These are phyloP conservation scores for Ulmus americana DNA, from an alignment of 331 rosid genomes.

Conservation along the genomic window DNA sequence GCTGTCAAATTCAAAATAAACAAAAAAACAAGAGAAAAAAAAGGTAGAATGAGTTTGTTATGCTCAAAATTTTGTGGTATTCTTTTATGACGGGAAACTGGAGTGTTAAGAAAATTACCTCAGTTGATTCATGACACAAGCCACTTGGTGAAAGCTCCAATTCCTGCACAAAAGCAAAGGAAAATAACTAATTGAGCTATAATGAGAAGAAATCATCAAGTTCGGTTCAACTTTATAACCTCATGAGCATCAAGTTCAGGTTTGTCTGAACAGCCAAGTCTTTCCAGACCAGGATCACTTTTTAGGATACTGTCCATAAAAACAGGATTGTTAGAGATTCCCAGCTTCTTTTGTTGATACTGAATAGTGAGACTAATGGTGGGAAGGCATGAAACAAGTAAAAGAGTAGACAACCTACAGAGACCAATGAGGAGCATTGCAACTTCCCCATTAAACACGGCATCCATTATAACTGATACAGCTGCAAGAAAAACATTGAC, in stretches of 20 bases:
- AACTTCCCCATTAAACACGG: conserved; percentile 33
- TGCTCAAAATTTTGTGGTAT: background rate
- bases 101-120: background rate
- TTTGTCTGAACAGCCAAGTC: conserved; percentile 7
- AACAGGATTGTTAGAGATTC: background rate
- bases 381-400: background rate
- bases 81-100: background rate
- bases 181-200: background rate
- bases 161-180: conserved; percentile 14
- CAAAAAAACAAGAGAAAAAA: background rate
- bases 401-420: conserved; percentile 22
- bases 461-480: conserved; percentile 16
- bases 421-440: conserved; percentile 35
- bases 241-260: conserved; percentile 10
- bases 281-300: conserved; percentile 42
- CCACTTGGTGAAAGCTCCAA: conserved; percentile 17
- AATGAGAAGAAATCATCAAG: background rate
- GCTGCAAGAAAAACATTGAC: conserved; percentile 27
- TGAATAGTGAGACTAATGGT: background rate
- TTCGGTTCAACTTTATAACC: conserved; percentile 14
- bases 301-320: conserved; percentile 31
- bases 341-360: background rate
- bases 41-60: background rate
- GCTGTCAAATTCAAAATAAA: background rate
- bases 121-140: conserved; percentile 5